Conservation (phyloP, 345 rosid genomes). For the Anacardium occidentale region DNA sequence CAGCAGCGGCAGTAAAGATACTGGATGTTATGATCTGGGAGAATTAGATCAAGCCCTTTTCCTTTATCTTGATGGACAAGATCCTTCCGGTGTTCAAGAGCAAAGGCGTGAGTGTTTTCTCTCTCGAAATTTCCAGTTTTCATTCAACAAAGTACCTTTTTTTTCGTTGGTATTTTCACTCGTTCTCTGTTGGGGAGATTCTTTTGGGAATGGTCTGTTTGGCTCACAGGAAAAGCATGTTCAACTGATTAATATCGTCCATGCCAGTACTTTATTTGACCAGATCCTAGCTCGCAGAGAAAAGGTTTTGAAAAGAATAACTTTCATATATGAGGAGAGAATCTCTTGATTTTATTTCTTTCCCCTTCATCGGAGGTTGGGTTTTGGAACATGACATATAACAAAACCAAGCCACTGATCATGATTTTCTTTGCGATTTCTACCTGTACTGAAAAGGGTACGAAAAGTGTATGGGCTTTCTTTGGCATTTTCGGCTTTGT, state of each 20-base stretch:
- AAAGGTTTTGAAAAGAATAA: slow-evolving; percentile 25
- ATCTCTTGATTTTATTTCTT: slow-evolving; percentile 18
- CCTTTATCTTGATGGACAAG: slow-evolving; percentile 90
- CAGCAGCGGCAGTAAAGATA: slow-evolving; percentile 41
- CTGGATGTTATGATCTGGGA: slow-evolving; percentile 63
- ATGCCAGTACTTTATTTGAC: slow-evolving; percentile 71
- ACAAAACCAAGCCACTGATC: slow-evolving; percentile 28
- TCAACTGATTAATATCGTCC: slow-evolving; percentile 41
- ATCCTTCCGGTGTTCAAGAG: slow-evolving; percentile 54
- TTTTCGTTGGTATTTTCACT: slow-evolving; percentile 16
- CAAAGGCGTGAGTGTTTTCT: slow-evolving; percentile 60
- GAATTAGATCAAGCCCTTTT: slow-evolving; percentile 96
- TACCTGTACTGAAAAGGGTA: slow-evolving; percentile 29
- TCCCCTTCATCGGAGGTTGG: slow-evolving; percentile 16
- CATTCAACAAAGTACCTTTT: slow-evolving; percentile 8
- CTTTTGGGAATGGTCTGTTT: slow-evolving; percentile 24
- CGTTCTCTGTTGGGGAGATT: slow-evolving; percentile 26
- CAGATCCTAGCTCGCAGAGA: slow-evolving; percentile 51
- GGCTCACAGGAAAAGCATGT: slow-evolving; percentile 66
- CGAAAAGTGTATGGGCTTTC: slow-evolving; percentile 29
- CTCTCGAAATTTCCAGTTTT: slow-evolving; percentile 8
- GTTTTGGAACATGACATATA: slow-evolving; percentile 29
- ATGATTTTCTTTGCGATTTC: slow-evolving; percentile 27
- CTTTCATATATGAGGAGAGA: not conserved
- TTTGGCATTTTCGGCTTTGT: slow-evolving; percentile 20